Percentiles rank a stretch among this genome's conserved stretches.
phyloP scores from a whole-genome alignment of 2,329 filamentous ascomycete genomes.

The Hirsutella minnesotensis region DNA sequence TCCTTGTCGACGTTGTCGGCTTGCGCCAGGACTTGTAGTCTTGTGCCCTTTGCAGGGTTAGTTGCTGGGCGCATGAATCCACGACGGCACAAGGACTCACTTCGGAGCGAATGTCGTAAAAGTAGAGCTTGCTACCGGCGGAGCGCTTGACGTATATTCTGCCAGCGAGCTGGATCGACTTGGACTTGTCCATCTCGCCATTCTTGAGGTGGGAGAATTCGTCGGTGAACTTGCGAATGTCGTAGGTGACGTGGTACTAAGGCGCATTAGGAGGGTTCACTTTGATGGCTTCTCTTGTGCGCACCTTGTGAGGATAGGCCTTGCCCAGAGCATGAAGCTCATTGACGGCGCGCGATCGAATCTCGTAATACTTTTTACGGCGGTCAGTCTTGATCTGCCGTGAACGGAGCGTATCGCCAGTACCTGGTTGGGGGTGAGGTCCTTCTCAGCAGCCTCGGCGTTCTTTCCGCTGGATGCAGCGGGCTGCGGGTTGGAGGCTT shows the following conservation, averaged over 20 bases:
- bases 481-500: constrained; percentile 60
- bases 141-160: constrained; percentile 83
- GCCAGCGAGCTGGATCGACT: constrained; percentile 65
- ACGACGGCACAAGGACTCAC: constrained; percentile 6
- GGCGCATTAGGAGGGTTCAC: neutral
- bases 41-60: constrained; percentile 32
- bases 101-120: constrained; percentile 57
- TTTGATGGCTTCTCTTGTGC: neutral
- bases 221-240: constrained; percentile 66
- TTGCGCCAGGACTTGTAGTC: constrained; percentile 89
- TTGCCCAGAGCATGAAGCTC: constrained; percentile 28
- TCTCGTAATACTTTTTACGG: constrained; percentile 68
- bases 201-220: constrained; percentile 76
- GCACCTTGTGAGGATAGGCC: constrained; percentile 68
- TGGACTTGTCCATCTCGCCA: constrained; percentile 69
- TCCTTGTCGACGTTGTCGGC: constrained; percentile 62
- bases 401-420: neutral
- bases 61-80: neutral
- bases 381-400: neutral
- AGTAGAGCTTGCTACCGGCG: constrained; percentile 74
- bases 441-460: constrained; percentile 53
- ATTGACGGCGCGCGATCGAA: constrained; percentile 67
- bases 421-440: constrained; percentile 43
- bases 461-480: constrained; percentile 39
- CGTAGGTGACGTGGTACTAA: constrained; percentile 72